These are phyloP conservation scores for Coriaria nepalensis DNA, from an alignment of 306 rosid species.

Conservation along the genomic window DNA sequence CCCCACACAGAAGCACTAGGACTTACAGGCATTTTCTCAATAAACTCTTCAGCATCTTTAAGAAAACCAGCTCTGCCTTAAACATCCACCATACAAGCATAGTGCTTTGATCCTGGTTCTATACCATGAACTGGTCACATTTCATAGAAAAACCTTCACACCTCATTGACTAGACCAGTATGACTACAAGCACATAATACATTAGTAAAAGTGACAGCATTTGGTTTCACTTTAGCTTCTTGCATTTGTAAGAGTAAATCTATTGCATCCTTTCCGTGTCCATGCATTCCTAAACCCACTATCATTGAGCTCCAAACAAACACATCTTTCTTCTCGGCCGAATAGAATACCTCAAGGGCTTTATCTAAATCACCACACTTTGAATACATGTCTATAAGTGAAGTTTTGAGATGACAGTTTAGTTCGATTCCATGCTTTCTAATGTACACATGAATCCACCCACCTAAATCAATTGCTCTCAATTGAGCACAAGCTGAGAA, in stretches of 20 bases:
- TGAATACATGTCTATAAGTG: conserved; percentile 57
- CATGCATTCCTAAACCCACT: conserved; percentile 55
- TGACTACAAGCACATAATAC: conserved; percentile 53
- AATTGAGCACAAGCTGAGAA: conserved; percentile 52
- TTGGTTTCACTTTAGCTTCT: conserved; percentile 44
- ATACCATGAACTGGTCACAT: conserved; percentile 42
- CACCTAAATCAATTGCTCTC: conserved; percentile 52
- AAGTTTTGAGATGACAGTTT: conserved; percentile 36
- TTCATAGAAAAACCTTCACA: conserved; percentile 27
- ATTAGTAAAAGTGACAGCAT: conserved; percentile 46
- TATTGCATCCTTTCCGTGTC: conserved; percentile 38
- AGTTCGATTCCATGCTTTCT: conserved; percentile 33
- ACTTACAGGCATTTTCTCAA: conserved; percentile 33
- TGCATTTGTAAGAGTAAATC: conserved; percentile 38
- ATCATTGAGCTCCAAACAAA: conserved; percentile 59
- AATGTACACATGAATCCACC: conserved; percentile 38
- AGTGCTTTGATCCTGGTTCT: conserved; percentile 43
- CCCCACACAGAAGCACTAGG: conserved; percentile 44
- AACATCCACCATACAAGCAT: conserved; percentile 42
- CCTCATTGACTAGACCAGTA: conserved; percentile 39
- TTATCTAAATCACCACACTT: conserved; percentile 52
- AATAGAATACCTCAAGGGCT: conserved; percentile 36
- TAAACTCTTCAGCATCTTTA: conserved; percentile 31
- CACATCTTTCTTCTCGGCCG: conserved; percentile 37
- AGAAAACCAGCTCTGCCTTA: conserved; percentile 47